Base-by-base conservation (phyloP, 2,329 filamentous ascomycete species). In the Atkinsonella hypoxylon region DNA sequence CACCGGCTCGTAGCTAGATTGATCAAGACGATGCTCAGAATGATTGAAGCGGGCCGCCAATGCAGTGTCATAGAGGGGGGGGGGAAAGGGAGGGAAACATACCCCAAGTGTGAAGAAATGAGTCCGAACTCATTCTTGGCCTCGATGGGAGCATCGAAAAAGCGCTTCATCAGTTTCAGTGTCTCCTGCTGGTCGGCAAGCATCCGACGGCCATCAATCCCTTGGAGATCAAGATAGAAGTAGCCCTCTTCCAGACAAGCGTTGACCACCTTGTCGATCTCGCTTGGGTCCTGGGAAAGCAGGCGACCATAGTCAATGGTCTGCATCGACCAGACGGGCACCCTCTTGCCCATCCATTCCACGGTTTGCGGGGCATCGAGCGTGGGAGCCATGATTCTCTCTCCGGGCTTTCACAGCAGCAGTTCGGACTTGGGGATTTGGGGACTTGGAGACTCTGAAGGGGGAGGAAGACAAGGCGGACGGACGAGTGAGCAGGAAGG, bases 81-180 rank as follows among this genome's bases (percentile, higher is more conserved):
- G 10, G 32, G 36, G 26, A 4, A 12, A 30, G 44, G 38, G 36
- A 3, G 32, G 40, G 20, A 15, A 10, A 59, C 66, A 54, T 61
- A 75, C 64, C 74, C 75, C 26, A 77, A 68, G 61, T 78, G 75
- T 4, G 74, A 71, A 22, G 73, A 70, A 45, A 78, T 68, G 7
- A 79, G 70, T 3, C 75, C 75, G 56, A 72, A 77, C 59, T 79
- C 71, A 59, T 78, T 79, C 71, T 79, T 79, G 41, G 65, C 69
- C 63, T 78, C 75, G 15, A 77, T 60, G 0, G 75, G 74, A 0
- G 70, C 61, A 32, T 71, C 70, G 54, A 79, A 79, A 68, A 78
- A 79, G 48, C 71, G 71, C 60, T 76, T 65, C 76, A 79, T 79
- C 40, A 78, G 68, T 54, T 71, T 67, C 31, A 78, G 67, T 2